Evolutionary conservation across 2,329 filamentous ascomycete species (phyloP).

Genomic region (Trichoderma endophyticum): DNA sequence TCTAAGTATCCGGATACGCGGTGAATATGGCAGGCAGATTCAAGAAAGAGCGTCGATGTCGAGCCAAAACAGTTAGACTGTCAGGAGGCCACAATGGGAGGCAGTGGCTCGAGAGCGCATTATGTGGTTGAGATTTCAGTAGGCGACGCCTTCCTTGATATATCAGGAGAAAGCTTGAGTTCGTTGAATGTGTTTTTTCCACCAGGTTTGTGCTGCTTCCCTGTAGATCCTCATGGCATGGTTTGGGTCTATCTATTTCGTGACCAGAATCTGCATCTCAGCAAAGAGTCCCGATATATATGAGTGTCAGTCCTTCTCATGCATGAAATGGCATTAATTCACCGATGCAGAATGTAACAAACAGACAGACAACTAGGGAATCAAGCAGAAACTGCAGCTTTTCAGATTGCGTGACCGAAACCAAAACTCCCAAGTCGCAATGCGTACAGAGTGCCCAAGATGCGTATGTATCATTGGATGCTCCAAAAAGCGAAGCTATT

Average conservation of each 20-base stretch:
- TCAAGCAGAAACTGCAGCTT: neutral
- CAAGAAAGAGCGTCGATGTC: neutral
- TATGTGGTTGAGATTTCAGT: neutral
- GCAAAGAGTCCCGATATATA: neutral
- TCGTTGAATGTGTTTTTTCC: neutral
- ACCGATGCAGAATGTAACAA: neutral
- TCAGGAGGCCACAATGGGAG: neutral
- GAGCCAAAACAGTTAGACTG: neutral
- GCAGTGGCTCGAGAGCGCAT: neutral
- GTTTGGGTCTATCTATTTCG: neutral
- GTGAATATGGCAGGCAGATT: neutral
- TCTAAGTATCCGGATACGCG: neutral
- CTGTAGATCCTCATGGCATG: neutral
- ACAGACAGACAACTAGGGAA: neutral
- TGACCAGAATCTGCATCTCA: neutral
- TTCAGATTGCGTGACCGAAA: neutral
- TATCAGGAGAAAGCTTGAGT: neutral
- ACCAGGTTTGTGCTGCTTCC: neutral
- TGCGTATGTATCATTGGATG: neutral
- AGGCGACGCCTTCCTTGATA: neutral
- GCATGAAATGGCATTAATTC: neutral
- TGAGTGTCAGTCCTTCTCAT: neutral
- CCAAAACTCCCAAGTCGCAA: neutral
- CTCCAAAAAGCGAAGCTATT: constrained; percentile 5
- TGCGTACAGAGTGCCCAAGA: neutral